phyloP scores from a whole-genome alignment of 2,329 filamentous ascomycete genomes.

The Ophiocordyceps robertsii region DNA sequence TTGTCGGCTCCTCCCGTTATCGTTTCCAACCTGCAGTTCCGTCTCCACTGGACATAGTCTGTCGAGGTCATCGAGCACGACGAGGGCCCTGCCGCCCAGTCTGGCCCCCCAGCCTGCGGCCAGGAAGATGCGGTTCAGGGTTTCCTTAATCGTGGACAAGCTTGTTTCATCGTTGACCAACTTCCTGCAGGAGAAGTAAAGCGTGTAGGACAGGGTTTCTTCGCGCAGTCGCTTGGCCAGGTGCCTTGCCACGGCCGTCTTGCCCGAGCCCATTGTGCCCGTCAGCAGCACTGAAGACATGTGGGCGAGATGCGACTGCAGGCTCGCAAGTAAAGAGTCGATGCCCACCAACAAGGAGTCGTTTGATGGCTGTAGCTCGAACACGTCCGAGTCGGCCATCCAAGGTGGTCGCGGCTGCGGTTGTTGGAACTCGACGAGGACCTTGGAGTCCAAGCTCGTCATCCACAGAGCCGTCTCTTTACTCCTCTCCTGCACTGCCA shows the following conservation, averaged over 20 bases:
- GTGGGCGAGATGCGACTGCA: slow-evolving; percentile 66
- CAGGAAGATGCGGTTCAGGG: slow-evolving; percentile 71
- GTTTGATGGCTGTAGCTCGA: slow-evolving; percentile 42
- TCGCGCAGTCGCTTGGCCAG: slow-evolving; percentile 61
- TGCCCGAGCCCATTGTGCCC: slow-evolving; percentile 80
- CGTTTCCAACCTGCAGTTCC: slow-evolving; percentile 83
- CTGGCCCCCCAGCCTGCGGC: slow-evolving; percentile 83
- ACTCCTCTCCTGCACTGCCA: slow-evolving; percentile 21
- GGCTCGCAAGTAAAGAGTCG: slow-evolving; percentile 57
- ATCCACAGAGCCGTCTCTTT: slow-evolving; percentile 54
- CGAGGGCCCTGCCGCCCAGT: slow-evolving; percentile 67
- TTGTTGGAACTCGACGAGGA: slow-evolving; percentile 62
- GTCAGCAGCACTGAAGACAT: slow-evolving; percentile 83
- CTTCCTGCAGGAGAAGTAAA: slow-evolving; percentile 77
- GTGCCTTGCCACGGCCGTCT: slow-evolving; percentile 66
- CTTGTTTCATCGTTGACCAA: slow-evolving; percentile 84
- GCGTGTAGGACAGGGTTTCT: slow-evolving; percentile 65
- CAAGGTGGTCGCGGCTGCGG: slow-evolving; percentile 54
- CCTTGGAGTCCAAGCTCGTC: slow-evolving; percentile 60
- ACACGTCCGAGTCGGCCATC: slow-evolving; percentile 27
- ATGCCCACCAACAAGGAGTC: slow-evolving; percentile 67
- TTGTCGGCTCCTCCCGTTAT: slow-evolving; percentile 85
- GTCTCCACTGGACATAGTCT: slow-evolving; percentile 88
- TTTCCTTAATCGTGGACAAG: slow-evolving; percentile 84
- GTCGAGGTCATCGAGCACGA: slow-evolving; percentile 87